phyloP scores from a whole-genome alignment of 768 basidiomycete genomes.

The Guyanaporus albipodus region DNA sequence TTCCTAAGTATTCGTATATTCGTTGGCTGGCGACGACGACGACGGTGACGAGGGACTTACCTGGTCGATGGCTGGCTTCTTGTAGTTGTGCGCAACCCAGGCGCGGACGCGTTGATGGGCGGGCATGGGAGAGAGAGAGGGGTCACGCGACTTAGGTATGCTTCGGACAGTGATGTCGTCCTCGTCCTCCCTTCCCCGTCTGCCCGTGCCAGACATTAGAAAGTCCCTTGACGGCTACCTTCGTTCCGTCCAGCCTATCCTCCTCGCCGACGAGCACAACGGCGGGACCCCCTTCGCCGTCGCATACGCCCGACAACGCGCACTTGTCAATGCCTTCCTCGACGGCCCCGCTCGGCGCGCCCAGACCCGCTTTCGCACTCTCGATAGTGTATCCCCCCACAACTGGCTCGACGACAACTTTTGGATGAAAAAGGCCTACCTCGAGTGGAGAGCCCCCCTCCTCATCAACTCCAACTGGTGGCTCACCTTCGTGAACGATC shows the following conservation, averaged over 20 bases:
- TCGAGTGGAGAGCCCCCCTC: constrained; percentile 81
- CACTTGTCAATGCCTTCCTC: constrained; percentile 18
- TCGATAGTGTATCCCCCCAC: constrained; percentile 77
- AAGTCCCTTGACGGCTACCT: constrained; percentile 77
- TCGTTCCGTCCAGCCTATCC: constrained; percentile 70
- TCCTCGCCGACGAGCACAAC: constrained; percentile 67
- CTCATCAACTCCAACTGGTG: constrained; percentile 96
- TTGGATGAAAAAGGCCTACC: constrained; percentile 86
- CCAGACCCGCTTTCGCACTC: constrained; percentile 43
- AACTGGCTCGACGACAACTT: constrained; percentile 96
- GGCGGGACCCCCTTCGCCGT: constrained; percentile 46
- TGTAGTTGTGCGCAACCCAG: constrained; percentile 57
- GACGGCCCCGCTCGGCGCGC: constrained; percentile 12
- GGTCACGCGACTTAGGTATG: constrained; percentile 16
- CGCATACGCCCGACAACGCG: constrained; percentile 19
- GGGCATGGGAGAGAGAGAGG: constrained; percentile 14
- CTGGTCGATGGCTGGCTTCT: constrained; percentile 59
- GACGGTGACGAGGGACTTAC: constrained; percentile 36
- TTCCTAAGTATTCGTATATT: constrained; percentile 40
- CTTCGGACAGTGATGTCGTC: constrained; percentile 18
- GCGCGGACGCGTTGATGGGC: constrained; percentile 33
- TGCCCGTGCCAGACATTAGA: constrained; percentile 79
- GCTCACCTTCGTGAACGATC: constrained; percentile 80
- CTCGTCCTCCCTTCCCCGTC: constrained; percentile 48
- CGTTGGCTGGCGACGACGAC: not conserved